Evolutionary conservation across 2,329 filamentous ascomycete species (phyloP).

Genomic region (Penicillium olsonii): DNA sequence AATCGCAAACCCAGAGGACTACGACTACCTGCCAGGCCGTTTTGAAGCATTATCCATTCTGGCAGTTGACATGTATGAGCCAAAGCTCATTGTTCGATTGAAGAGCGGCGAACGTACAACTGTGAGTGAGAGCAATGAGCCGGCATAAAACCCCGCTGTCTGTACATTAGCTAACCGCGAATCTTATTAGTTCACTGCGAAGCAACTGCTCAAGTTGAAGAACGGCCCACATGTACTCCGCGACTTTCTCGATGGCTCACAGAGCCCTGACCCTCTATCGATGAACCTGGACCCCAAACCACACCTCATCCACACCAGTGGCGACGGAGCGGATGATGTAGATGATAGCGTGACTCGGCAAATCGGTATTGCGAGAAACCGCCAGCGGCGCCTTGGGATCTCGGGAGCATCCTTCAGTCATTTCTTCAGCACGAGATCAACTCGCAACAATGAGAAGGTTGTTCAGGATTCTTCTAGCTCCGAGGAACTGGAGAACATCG

Average conservation of each 20-base stretch:
- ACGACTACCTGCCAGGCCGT: constrained; percentile 43
- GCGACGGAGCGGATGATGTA: constrained; percentile 13
- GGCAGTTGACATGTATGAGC: constrained; percentile 24
- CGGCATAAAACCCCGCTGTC: constrained; percentile 5
- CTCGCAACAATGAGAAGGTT: neutral
- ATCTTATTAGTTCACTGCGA: constrained; percentile 27
- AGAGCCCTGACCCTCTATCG: constrained; percentile 9
- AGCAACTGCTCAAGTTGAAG: constrained; percentile 28
- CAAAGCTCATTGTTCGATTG: constrained; percentile 36
- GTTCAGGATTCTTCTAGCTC: neutral
- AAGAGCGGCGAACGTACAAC: constrained; percentile 38
- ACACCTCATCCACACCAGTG: neutral
- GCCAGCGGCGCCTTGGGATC: neutral
- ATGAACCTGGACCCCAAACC: neutral
- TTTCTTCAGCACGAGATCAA: neutral
- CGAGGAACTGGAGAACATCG: neutral
- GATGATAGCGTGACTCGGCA: neutral
- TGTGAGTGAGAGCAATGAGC: constrained; percentile 28
- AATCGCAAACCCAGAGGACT: constrained; percentile 34
- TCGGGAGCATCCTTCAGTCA: neutral
- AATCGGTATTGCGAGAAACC: neutral
- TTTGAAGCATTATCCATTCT: constrained; percentile 36
- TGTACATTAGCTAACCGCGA: constrained; percentile 7
- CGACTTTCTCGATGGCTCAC: constrained; percentile 14
- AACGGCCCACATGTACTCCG: constrained; percentile 27